Base-by-base conservation (phyloP, 1,284 basidiomycete species). In the Ustilago hordei region DNA sequence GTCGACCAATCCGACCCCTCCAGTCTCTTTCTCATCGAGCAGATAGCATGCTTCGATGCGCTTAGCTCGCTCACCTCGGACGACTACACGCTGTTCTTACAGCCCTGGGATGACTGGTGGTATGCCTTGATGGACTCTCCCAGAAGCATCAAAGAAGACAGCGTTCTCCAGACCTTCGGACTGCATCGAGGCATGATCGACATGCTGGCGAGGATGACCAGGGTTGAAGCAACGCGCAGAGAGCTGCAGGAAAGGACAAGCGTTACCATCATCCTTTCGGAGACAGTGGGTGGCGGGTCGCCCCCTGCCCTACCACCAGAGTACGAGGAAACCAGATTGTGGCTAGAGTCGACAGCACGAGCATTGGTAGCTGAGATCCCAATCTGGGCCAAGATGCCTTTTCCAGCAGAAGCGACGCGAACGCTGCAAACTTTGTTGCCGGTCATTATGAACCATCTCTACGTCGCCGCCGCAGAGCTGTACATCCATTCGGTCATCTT, bases 31-130 rank as follows among this genome's bases (percentile, higher is more conserved):
- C 64, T 76, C 12, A 71, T 76, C 55, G 74, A 76, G 65, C 74
- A 76, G 63, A 71, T 76, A 19, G 74, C 74, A 0, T 71, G 68
- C 47, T 76, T 71, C 17, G 74, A 76, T 31, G 69, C 74, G 9
- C 69, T 76, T 43, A 71, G 69, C 65, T 69, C 74, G 38, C 57
- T 76, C 19, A 76, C 69, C 12, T 71, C 69, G 60, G 74, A 76
- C 52, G 65, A 71, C 34, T 71, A 69, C 34, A 65, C 74, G 11
- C 74, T 76, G 4, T 76, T 76, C 47, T 43, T 76, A 34, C 74
- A 76, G 31, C 74, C 74, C 8, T 76, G 74, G 74, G 74, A 76
- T 23, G 69, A 71, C 19, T 76, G 74, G 74, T 76, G 74, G 74
- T 71, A 71, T 45, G 61, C 68, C 19, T 48, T 76, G 9, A 76